Percentiles rank a stretch among this genome's conserved stretches.
phyloP scores from a whole-genome alignment of 1,284 basidiomycete genomes.

The Leccinum subrobustum region DNA sequence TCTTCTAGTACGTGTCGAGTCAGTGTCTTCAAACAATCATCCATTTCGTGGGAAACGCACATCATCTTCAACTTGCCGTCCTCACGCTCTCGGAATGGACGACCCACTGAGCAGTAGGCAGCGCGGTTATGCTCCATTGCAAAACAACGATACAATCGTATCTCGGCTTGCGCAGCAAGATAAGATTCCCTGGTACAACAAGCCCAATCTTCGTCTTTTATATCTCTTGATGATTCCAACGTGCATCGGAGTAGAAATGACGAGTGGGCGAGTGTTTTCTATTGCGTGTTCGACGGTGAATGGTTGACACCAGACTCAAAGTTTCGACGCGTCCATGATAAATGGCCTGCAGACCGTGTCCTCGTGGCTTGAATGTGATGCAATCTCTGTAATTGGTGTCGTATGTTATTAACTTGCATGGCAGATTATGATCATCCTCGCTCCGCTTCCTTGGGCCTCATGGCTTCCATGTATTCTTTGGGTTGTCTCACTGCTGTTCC shows the following conservation, averaged over 20 bases:
- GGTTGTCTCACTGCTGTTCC: slow-evolving; percentile 16
- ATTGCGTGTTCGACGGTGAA: slow-evolving; percentile 1
- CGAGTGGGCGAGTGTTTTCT: slow-evolving; percentile 49
- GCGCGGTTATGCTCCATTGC: not conserved
- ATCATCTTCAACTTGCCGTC: not conserved
- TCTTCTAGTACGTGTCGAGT: not conserved
- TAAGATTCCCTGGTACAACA: slow-evolving; percentile 53
- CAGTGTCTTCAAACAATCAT: not conserved
- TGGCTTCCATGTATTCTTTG: slow-evolving; percentile 17
- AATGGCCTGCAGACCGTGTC: slow-evolving; percentile 21
- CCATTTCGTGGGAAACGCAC: not conserved
- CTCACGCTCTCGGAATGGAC: slow-evolving; percentile 6
- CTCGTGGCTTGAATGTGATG: slow-evolving; percentile 24
- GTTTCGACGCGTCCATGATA: slow-evolving; percentile 19
- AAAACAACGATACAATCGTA: slow-evolving; percentile 39
- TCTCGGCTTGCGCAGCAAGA: slow-evolving; percentile 44
- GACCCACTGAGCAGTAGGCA: not conserved
- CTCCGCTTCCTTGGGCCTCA: slow-evolving; percentile 18
- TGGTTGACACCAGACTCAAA: slow-evolving; percentile 7
- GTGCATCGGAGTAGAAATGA: slow-evolving; percentile 62
- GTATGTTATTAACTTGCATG: not conserved
- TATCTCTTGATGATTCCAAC: slow-evolving; percentile 54
- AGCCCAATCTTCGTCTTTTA: slow-evolving; percentile 36
- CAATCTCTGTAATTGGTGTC: not conserved
- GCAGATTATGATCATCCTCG: slow-evolving; percentile 21